Percentiles rank a stretch among this genome's conserved stretches.
These are phyloP conservation scores for Quercus ilex DNA, from an alignment of 306 rosid genomes.

Conservation along the genomic window DNA sequence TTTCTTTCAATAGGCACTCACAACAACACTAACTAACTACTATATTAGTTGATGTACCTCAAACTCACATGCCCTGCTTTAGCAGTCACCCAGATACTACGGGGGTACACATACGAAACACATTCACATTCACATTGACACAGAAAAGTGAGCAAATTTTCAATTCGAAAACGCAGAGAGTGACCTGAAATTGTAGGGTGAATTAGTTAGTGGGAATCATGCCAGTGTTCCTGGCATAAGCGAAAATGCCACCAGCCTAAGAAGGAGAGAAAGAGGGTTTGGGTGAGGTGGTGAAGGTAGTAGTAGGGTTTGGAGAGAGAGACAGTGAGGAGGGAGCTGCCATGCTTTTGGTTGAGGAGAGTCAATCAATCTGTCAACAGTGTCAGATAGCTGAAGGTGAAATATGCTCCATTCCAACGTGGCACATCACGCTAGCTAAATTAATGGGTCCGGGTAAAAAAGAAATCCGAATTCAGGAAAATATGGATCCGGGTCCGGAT, in stretches of 20 bases:
- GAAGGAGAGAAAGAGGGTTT: constrained; percentile 19
- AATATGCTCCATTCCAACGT: too few species aligned
- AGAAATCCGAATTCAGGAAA: too few species aligned
- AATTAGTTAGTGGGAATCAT: constrained; percentile 67
- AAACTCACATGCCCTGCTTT: neutral
- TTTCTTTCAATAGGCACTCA: neutral
- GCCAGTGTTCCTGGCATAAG: constrained; percentile 84
- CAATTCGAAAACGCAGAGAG: neutral
- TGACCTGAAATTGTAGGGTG: constrained; percentile 16
- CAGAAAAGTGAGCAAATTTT: neutral
- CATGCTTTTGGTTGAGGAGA: constrained; percentile 21
- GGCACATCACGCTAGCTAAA: too few species aligned
- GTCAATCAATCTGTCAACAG: too few species aligned
- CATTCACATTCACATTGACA: too few species aligned
- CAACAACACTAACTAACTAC: neutral
- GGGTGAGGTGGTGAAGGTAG: constrained; percentile 23
- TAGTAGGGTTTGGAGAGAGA: constrained; percentile 34
- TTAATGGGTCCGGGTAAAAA: too few species aligned
- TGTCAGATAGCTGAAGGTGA: too few species aligned
- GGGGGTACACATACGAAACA: too few species aligned
- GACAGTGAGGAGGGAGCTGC: constrained; percentile 44
- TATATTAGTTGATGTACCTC: neutral
- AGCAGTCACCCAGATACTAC: neutral
- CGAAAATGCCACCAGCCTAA: constrained; percentile 83
- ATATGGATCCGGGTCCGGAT: too few species aligned